Evolutionary conservation across 2,329 filamentous ascomycete genomes (phyloP).

Genomic region (Pseudomassariella vexata): DNA sequence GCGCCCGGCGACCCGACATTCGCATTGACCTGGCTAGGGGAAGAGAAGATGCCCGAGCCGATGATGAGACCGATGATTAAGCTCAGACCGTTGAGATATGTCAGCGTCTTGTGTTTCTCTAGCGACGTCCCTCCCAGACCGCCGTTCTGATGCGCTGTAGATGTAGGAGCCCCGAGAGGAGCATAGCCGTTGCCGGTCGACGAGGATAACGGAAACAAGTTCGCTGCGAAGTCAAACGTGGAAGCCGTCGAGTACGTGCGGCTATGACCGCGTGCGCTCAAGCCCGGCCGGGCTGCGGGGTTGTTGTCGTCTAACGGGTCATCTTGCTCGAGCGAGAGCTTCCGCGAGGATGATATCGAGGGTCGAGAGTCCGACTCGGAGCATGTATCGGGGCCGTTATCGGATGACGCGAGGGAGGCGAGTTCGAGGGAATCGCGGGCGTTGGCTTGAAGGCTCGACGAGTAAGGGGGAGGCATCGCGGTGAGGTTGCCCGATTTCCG

Average conservation of each 20-base stretch:
- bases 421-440: constrained; percentile 92
- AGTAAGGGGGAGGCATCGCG: constrained; percentile 36
- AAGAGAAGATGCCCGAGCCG: constrained; percentile 93
- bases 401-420: constrained; percentile 86
- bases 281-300: constrained; percentile 35
- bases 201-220: constrained; percentile 85
- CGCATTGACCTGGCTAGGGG: constrained; percentile 84
- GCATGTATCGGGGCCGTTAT: constrained; percentile 53
- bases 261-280: constrained; percentile 35
- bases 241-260: constrained; percentile 88
- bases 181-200: constrained; percentile 71
- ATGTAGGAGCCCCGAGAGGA: constrained; percentile 72
- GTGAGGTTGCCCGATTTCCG: no score
- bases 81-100: constrained; percentile 87
- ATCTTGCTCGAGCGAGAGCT: constrained; percentile 81
- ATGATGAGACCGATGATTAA: constrained; percentile 91
- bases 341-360: constrained; percentile 88
- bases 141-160: constrained; percentile 40
- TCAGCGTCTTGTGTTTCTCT: constrained; percentile 93
- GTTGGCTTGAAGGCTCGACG: constrained; percentile 35
- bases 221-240: constrained; percentile 91
- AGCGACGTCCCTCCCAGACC: constrained; percentile 69
- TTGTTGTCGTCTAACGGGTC: constrained; percentile 67
- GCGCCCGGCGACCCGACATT: constrained; percentile 90
- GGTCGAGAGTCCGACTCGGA: constrained; percentile 69